These are phyloP conservation scores for Annulohypoxylon nitens DNA, from an alignment of 495 filamentous ascomycete species.

Conservation along the genomic window DNA sequence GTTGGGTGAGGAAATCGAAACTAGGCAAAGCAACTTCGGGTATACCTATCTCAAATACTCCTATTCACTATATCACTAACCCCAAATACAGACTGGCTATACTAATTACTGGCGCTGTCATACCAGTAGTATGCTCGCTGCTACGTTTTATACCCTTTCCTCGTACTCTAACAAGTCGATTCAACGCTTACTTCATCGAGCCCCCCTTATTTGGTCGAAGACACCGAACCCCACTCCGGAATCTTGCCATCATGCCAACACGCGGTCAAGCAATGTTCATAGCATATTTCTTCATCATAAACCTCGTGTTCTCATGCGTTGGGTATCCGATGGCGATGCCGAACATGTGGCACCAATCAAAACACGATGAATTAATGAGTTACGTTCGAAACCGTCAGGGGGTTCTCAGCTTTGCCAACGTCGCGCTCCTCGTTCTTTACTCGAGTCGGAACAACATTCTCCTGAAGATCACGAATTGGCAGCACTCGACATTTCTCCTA, in stretches of 20 bases:
- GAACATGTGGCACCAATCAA: constrained; percentile 36
- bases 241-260: constrained; percentile 56
- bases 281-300: constrained; percentile 52
- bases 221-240: constrained; percentile 48
- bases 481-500: constrained; percentile 64
- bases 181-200: constrained; percentile 51
- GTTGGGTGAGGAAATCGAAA: constrained; percentile 39
- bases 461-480: constrained; percentile 66
- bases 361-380: constrained; percentile 1
- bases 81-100: constrained; percentile 43
- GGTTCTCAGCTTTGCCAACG: constrained; percentile 63
- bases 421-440: constrained; percentile 64
- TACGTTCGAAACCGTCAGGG: constrained; percentile 63
- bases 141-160: constrained; percentile 50
- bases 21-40: constrained; percentile 46
- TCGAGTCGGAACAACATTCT: constrained; percentile 67
- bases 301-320: constrained; percentile 52
- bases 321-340: constrained; percentile 43
- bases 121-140: constrained; percentile 51
- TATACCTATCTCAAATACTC: background rate
- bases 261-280: constrained; percentile 57
- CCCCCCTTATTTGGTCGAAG: constrained; percentile 53
- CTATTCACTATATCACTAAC: constrained; percentile 10
- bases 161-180: constrained; percentile 19
- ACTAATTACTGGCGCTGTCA: constrained; percentile 50